Evolutionary conservation across 2,329 filamentous ascomycete genomes (phyloP).

Genomic region (Blastomyces percursus): DNA sequence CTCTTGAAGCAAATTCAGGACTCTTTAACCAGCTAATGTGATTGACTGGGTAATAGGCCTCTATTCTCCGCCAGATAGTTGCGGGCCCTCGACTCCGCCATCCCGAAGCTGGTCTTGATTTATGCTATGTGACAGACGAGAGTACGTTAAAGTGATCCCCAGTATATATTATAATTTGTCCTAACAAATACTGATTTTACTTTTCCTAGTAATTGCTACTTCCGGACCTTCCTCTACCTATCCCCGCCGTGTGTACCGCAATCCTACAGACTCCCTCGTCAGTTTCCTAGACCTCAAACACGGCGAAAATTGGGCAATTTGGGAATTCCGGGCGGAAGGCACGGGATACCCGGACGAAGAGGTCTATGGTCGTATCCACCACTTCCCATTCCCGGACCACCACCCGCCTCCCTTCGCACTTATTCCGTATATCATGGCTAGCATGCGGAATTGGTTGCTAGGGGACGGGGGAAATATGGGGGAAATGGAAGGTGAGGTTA

Average conservation of each 20-base stretch:
- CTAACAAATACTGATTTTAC: neutral
- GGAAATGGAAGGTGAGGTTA: neutral
- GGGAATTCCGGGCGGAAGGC: constrained; percentile 95
- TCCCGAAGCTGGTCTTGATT: constrained; percentile 75
- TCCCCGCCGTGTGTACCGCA: constrained; percentile 85
- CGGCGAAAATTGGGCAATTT: constrained; percentile 78
- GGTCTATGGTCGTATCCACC: constrained; percentile 72
- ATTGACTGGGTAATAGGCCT: constrained; percentile 40
- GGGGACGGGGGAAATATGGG: constrained; percentile 19
- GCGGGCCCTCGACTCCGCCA: constrained; percentile 76
- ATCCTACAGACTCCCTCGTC: constrained; percentile 77
- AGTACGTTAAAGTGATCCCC: constrained; percentile 30
- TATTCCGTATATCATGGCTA: constrained; percentile 78
- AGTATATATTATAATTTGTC: constrained; percentile 21
- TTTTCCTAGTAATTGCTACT: constrained; percentile 48
- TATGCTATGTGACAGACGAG: constrained; percentile 88
- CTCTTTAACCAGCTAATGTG: neutral
- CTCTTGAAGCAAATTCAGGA: neutral
- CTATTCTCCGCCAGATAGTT: constrained; percentile 79
- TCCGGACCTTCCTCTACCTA: constrained; percentile 85
- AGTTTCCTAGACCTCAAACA: constrained; percentile 81
- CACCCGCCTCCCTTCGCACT: constrained; percentile 88
- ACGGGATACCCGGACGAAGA: constrained; percentile 89
- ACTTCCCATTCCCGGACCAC: constrained; percentile 95
- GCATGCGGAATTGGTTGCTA: constrained; percentile 80